phyloP scores from a whole-genome alignment of 352 stramenopile genomes.

The Globisporangium abappressorium region DNA sequence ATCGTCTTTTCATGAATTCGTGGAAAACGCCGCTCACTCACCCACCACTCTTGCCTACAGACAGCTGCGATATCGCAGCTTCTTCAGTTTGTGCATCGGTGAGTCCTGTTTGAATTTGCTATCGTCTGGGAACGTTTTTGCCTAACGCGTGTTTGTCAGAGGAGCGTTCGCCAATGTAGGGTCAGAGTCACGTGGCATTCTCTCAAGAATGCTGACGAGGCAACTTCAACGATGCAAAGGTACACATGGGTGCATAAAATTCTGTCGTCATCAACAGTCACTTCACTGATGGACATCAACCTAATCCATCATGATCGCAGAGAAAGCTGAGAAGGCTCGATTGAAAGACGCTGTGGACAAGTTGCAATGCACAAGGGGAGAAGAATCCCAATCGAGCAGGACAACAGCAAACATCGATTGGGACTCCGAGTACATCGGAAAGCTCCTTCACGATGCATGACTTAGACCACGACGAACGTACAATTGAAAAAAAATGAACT shows the following conservation, averaged over 20 bases:
- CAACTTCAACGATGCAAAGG: constrained; percentile 12
- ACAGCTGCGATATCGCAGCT: not conserved
- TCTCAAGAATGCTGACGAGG: not conserved
- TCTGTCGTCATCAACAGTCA: not conserved
- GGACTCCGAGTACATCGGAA: constrained; percentile 1
- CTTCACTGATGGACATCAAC: not conserved
- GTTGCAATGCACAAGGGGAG: not conserved
- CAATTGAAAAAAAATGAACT: constrained; percentile 16
- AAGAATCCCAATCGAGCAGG: not conserved
- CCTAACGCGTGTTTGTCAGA: not conserved
- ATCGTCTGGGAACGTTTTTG: not conserved
- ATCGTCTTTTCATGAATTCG: not conserved
- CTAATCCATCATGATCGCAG: not conserved
- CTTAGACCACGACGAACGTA: not conserved
- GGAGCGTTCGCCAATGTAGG: not conserved
- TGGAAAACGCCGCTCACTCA: not conserved
- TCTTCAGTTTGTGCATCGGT: not conserved
- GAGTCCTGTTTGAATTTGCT: not conserved
- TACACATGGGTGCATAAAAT: constrained; percentile 1
- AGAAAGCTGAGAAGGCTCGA: constrained; percentile 1
- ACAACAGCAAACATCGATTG: not conserved
- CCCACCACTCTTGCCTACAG: not conserved
- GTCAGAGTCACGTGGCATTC: not conserved
- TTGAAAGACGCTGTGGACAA: not conserved
- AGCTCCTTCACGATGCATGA: not conserved